These are phyloP conservation scores for Ophiostoma ulmi DNA, from an alignment of 2,329 filamentous ascomycete species.

Conservation along the genomic window DNA sequence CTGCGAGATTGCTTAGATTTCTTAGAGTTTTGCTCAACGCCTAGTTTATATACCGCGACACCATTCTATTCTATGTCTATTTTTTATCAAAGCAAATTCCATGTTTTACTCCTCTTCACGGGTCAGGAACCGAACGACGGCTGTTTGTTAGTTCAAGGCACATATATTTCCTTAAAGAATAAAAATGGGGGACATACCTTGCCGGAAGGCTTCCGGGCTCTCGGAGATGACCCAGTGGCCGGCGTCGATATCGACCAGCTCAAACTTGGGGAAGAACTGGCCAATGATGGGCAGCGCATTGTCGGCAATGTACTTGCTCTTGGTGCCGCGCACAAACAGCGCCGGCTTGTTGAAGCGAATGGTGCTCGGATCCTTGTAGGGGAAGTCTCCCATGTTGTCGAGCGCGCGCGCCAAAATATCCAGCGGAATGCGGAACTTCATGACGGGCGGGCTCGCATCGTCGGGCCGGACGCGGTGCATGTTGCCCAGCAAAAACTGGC, in stretches of 20 bases:
- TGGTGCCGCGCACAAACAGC: slow-evolving; percentile 73
- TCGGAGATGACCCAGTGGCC: slow-evolving; percentile 92
- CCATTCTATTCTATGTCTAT: slow-evolving; percentile 8
- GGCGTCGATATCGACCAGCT: slow-evolving; percentile 66
- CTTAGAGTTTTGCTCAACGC: not conserved
- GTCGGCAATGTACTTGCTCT: slow-evolving; percentile 74
- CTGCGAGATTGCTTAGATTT: not conserved
- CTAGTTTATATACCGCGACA: not conserved
- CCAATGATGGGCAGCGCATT: slow-evolving; percentile 75
- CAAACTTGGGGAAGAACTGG: slow-evolving; percentile 74
- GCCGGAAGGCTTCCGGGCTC: slow-evolving; percentile 71
- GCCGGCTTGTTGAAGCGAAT: slow-evolving; percentile 69
- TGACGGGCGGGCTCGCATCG: slow-evolving; percentile 34
- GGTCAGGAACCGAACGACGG: slow-evolving; percentile 35
- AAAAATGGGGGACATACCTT: slow-evolving; percentile 48
- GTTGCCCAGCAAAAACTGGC: slow-evolving; percentile 90
- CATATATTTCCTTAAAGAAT: not conserved
- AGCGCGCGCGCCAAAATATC: slow-evolving; percentile 62
- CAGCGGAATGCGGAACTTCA: slow-evolving; percentile 77
- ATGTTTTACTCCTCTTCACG: slow-evolving; percentile 31
- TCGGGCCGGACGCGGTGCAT: slow-evolving; percentile 51
- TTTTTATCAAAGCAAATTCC: not conserved
- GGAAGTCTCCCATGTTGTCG: slow-evolving; percentile 79
- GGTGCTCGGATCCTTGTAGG: slow-evolving; percentile 67
- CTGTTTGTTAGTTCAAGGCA: slow-evolving; percentile 25